Evolutionary conservation across 169 alveolate species (phyloP).

Genomic region (Plasmodium yoelii): DNA sequence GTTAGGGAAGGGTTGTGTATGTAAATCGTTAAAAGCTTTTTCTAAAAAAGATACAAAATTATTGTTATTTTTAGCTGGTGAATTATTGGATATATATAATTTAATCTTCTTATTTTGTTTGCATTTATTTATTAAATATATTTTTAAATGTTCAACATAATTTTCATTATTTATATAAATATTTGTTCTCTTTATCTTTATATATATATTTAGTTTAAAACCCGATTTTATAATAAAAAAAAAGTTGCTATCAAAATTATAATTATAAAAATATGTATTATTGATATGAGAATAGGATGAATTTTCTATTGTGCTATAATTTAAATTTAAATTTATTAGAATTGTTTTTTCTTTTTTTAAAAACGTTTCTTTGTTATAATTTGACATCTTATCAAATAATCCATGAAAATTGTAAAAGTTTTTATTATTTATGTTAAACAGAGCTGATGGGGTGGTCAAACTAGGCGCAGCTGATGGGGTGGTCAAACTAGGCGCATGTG

Average conservation of each 20-base stretch:
- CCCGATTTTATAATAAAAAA: slow-evolving; percentile 24
- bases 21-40: slow-evolving; percentile 8
- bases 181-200: slow-evolving; percentile 33
- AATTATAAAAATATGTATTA: slow-evolving; percentile 25
- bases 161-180: slow-evolving; percentile 12
- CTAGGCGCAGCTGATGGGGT: no score
- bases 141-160: slow-evolving; percentile 16
- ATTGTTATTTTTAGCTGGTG: not conserved
- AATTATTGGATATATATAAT: slow-evolving; percentile 22
- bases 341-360: slow-evolving; percentile 18
- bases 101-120: slow-evolving; percentile 2
- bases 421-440: slow-evolving; percentile 6
- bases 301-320: slow-evolving; percentile 13
- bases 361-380: not conserved
- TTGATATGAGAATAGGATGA: slow-evolving; percentile 23
- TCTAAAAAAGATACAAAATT: slow-evolving; percentile 13
- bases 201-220: slow-evolving; percentile 6
- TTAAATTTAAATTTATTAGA: slow-evolving; percentile 4
- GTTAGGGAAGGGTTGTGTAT: not conserved
- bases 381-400: slow-evolving; percentile 11
- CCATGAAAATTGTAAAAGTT: slow-evolving; percentile 8
- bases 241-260: slow-evolving; percentile 26
- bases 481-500: no score
- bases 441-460: no score
- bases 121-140: slow-evolving; percentile 50